A percentile compares a stretch with the other conserved stretches of the same genome.
Conservation (phyloP, 1,284 basidiomycete genomes). For the Trametes sp. region DNA sequence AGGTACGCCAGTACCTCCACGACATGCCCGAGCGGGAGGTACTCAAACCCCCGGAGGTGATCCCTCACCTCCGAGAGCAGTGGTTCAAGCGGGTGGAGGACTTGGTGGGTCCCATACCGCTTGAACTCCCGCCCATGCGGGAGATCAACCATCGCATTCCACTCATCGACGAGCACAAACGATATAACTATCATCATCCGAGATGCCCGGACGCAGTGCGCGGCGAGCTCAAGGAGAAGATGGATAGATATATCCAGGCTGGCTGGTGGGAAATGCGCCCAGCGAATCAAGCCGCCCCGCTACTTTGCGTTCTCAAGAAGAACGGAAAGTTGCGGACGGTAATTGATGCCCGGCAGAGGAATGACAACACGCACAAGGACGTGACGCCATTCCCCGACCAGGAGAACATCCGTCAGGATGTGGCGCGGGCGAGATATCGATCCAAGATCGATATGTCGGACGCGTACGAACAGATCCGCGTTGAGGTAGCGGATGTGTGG, state of each 20-base stretch:
- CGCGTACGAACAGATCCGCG: constrained; percentile 36
- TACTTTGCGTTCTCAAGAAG: constrained; percentile 36
- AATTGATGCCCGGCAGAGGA: constrained; percentile 34
- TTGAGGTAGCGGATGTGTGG: constrained; percentile 31
- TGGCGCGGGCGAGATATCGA: constrained; percentile 42
- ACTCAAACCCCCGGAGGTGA: constrained; percentile 27
- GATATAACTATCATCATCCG: constrained; percentile 26
- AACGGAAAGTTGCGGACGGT: constrained; percentile 35
- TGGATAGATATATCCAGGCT: constrained; percentile 32
- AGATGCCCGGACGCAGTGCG: constrained; percentile 8
- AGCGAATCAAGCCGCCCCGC: constrained; percentile 29
- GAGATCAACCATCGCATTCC: constrained; percentile 33
- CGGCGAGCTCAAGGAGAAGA: constrained; percentile 32
- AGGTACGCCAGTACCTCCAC: constrained; percentile 2
- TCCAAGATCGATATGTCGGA: constrained; percentile 31
- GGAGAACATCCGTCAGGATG: constrained; percentile 41
- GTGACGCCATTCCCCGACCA: constrained; percentile 43
- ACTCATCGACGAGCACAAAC: constrained; percentile 35
- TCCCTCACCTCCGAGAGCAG: neutral
- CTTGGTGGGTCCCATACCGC: constrained; percentile 14
- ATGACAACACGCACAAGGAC: constrained; percentile 42
- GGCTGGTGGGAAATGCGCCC: constrained; percentile 36
- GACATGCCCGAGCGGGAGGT: constrained; percentile 34
- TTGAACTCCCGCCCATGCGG: constrained; percentile 9
- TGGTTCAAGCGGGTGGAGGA: constrained; percentile 21